Base-by-base conservation (phyloP, 257 asterid species). In the Solanum ahanhuiri region DNA sequence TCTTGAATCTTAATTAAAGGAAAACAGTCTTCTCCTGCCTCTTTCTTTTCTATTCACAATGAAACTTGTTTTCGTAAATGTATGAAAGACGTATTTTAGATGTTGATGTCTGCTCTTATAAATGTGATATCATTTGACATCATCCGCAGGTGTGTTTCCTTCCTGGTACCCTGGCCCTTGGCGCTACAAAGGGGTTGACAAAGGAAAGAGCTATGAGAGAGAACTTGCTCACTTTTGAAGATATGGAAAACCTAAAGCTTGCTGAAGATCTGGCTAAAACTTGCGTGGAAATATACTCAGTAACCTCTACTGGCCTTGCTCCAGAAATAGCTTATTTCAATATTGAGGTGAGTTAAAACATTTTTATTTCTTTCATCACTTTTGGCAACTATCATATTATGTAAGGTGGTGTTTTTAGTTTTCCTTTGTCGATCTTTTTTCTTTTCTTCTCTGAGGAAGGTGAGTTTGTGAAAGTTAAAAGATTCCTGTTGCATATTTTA, bases 91-190 rank as follows among this genome's bases (percentile, higher is more conserved):
- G 17, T 25, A 48, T 48, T 48, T 48, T 3, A 28, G 30, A 48
- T 81, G 25, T 48, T 81, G 84, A 48, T 81, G 9, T 33, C n/a
- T 71, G 81, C 35, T 51, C 83, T 71, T 71, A n/a, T 8, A 63
- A n/a, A 28, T 71, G 2, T 72, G 33, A 31, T 72, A 48, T 22
- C 33, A 57, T 33, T 33, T 51, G 43, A 37, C 69, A n/a, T 71
- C 76, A 63, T 82, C 17, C 35, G n/a, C 82, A 97, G 98, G 98
- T 95, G 58, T 97, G 99, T 91, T 97, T 97, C 90, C 98, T 97
- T 39, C 98, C 99, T 79, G 99, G 98, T 83, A 89, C 96, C 73
- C 96, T 97, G 93, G 99, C 98, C 57, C 95, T 97, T 88, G 99
- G 99, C 87, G 98, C 98, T 88, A 97, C 99, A 30, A 95, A 93